A percentile compares a stretch with the other conserved stretches of the same genome.
Evolutionary conservation across 805 yeast species (phyloP).

Genomic region (Pichia heedii): DNA sequence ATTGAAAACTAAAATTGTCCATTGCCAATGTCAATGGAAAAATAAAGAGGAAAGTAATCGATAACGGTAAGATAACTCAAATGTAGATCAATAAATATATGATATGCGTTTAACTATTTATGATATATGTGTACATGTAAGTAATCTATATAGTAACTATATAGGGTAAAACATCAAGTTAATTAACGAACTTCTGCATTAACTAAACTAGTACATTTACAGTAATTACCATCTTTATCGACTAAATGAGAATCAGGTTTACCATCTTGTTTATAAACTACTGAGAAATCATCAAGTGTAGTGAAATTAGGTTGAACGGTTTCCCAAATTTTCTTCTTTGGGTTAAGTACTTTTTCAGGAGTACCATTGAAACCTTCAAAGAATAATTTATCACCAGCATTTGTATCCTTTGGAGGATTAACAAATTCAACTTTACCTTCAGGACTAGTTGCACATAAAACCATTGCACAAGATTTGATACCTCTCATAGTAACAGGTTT

Average conservation of each 20-base stretch:
- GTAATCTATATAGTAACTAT: not conserved
- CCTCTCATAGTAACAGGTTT: constrained; percentile 99
- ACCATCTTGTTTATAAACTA: constrained; percentile 72
- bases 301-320: constrained; percentile 85
- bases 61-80: no score
- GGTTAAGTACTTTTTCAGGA: constrained; percentile 89
- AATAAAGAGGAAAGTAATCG: no score
- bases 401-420: constrained; percentile 85
- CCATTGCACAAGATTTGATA: constrained; percentile 93
- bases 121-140: no score
- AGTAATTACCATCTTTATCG: constrained; percentile 68
- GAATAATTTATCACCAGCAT: constrained; percentile 94
- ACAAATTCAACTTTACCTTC: constrained; percentile 81
- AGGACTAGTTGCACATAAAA: constrained; percentile 73
- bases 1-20: no score
- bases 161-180: not conserved
- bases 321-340: constrained; percentile 98
- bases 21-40: no score
- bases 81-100: no score
- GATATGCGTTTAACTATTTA: no score
- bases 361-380: constrained; percentile 84
- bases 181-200: constrained; percentile 73
- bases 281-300: constrained; percentile 68
- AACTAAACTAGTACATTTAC: constrained; percentile 63
- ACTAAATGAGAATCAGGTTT: constrained; percentile 65